Base-by-base conservation (phyloP, 805 yeast genomes). In the Metschnikowia borealis region DNA sequence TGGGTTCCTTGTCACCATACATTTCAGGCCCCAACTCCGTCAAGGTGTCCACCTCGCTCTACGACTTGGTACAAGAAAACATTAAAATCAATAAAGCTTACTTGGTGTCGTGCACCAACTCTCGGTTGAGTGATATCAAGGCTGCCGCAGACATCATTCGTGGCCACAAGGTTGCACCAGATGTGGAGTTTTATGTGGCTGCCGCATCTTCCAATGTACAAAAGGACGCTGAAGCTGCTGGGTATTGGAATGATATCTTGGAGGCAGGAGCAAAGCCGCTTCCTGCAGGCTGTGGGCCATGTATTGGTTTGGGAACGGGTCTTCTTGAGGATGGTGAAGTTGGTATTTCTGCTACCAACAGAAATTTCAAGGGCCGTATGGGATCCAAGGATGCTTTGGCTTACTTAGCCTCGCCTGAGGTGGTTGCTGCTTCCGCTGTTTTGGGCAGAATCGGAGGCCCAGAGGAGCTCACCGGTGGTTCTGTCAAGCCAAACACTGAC, bases 271-370 rank as follows among this genome's bases (percentile, higher is more conserved):
- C 97, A 52, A 87, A 74, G 60, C 89, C 97, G 34, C 80, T 94
- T 60, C 98, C 98, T 18, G 96, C 99, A 14, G 99, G 99, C 20
- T 94, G 99, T 74, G 99, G 99, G 42, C 99, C 99, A 21, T 94
- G 99, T 75, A 94, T 94, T 64, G 99, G 99, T 35, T 76, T 94
- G 49, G 99, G 99, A 49, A 79, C 95, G 29, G 99, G 99, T 45
- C 75, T 94, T 56, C 75, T 94, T 58, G 84, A 94, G 70, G 92
- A 89, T 34, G 99, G 99, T 41, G 98, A 94, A 70, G 96, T 94
- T 52, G 99, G 99, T 57, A 94, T 94, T 62, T 88, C 96, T 56
- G 99, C 99, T 51, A 94, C 99, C 6, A 94, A 94, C 76, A 84
- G 99, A 75, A 94, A 94, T 73, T 94, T 94, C 80, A 94, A 94